A percentile compares a stretch with the other conserved stretches of the same genome.
These are phyloP conservation scores for Hypoxylon fuscum DNA, from an alignment of 495 filamentous ascomycete species.

Conservation along the genomic window DNA sequence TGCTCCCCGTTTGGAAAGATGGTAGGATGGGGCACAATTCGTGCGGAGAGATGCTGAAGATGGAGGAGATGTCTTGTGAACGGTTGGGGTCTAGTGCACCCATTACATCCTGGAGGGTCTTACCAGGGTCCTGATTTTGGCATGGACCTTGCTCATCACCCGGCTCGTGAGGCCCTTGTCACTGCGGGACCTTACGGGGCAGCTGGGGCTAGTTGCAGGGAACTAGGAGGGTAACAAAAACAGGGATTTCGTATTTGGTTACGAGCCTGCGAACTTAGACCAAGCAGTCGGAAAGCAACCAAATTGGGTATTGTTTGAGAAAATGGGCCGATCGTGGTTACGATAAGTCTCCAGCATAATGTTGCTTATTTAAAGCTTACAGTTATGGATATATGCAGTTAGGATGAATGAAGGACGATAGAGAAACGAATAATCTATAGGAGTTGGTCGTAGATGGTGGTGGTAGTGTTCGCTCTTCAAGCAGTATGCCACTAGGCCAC, in stretches of 20 bases:
- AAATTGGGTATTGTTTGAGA: conserved; percentile 17
- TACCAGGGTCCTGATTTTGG: conserved; percentile 17
- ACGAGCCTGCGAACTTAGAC: conserved; percentile 19
- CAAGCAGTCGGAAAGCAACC: conserved; percentile 34
- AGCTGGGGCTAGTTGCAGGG: conserved; percentile 32
- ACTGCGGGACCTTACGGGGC: conserved; percentile 38
- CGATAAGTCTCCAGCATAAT: conserved; percentile 19
- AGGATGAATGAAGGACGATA: not conserved
- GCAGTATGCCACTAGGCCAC: too few relatives aligned
- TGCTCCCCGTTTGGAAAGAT: conserved; percentile 21
- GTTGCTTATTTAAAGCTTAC: conserved; percentile 5
- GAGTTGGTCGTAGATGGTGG: too few relatives aligned
- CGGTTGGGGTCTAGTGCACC: conserved; percentile 29
- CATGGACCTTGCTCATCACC: conserved; percentile 28
- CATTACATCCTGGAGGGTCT: conserved; percentile 1
- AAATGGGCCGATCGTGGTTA: conserved; percentile 24
- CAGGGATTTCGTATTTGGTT: conserved; percentile 33
- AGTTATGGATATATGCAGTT: not conserved
- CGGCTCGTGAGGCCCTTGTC: conserved; percentile 38
- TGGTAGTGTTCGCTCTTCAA: too few relatives aligned
- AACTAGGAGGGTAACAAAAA: conserved; percentile 14
- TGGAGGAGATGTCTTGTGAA: conserved; percentile 24
- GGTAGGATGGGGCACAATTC: conserved; percentile 23
- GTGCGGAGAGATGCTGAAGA: conserved; percentile 35
- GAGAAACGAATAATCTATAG: not conserved